Evolutionary conservation across 768 basidiomycete genomes (phyloP).

Genomic region (Leccinum uliginosum): DNA sequence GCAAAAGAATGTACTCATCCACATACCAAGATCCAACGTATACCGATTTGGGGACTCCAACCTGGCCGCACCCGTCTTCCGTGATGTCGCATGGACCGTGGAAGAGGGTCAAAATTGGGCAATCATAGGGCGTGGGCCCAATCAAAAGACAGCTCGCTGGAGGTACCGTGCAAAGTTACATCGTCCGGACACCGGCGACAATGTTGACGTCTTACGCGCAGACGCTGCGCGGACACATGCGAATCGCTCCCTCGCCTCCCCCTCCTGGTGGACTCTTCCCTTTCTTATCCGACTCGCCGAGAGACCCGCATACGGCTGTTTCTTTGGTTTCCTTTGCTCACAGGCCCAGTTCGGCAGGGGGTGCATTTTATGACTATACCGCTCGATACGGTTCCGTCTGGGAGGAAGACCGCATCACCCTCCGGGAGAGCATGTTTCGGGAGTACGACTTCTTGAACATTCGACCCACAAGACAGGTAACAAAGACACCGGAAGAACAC

Average conservation of each 20-base stretch:
- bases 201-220: constrained; percentile 17
- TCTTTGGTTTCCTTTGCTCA: constrained; percentile 67
- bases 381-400: constrained; percentile 87
- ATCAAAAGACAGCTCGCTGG: constrained; percentile 55
- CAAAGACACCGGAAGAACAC: constrained; percentile 22
- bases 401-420: constrained; percentile 77
- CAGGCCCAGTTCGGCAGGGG: constrained; percentile 48
- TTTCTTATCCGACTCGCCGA: constrained; percentile 43
- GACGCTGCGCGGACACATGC: constrained; percentile 68
- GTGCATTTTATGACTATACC: constrained; percentile 88
- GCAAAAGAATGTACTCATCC: constrained; percentile 25
- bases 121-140: constrained; percentile 60
- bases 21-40: constrained; percentile 47
- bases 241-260: constrained; percentile 58
- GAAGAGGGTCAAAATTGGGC: constrained; percentile 72
- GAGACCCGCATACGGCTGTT: constrained; percentile 48
- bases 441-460: constrained; percentile 39
- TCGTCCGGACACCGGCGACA: background rate
- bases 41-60: constrained; percentile 58
- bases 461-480: constrained; percentile 18
- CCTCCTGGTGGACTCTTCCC: constrained; percentile 74
- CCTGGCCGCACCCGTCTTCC: constrained; percentile 44
- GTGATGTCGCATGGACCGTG: constrained; percentile 54
- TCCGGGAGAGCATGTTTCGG: constrained; percentile 66
- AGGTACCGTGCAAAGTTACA: constrained; percentile 39